A percentile compares a stretch with the other conserved stretches of the same genome.
These are phyloP conservation scores for Pholiota molesta DNA, from an alignment of 768 basidiomycete species.

Conservation along the genomic window DNA sequence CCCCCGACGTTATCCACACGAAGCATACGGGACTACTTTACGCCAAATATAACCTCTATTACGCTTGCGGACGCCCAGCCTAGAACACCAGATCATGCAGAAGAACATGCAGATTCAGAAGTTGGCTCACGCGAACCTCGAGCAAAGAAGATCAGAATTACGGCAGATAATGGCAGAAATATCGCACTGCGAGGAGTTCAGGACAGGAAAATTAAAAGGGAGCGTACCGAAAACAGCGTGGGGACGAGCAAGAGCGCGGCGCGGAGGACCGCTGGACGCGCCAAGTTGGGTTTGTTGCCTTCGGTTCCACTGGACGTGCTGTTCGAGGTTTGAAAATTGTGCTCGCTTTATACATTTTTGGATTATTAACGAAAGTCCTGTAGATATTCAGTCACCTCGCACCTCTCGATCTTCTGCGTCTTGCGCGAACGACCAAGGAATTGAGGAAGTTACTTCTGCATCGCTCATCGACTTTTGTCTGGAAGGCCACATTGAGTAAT, in stretches of 20 bases:
- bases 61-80: neutral
- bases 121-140: neutral
- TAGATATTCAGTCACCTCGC: constrained; percentile 1
- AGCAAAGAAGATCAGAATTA: neutral
- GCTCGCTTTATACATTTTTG: neutral
- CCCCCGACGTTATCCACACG: neutral
- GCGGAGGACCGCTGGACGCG: neutral
- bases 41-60: no score
- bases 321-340: neutral
- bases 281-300: neutral
- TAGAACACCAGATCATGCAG: no score
- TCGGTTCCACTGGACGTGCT: constrained; percentile 4
- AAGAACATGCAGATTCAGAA: no score
- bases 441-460: neutral
- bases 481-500: neutral
- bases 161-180: constrained; percentile 1
- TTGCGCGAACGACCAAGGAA: constrained; percentile 3
- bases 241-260: no score
- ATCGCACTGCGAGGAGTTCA: neutral
- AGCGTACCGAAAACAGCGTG: neutral
- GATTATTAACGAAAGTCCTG: no score
- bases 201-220: constrained; percentile 1
- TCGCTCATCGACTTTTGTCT: neutral
- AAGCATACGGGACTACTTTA: neutral
- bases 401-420: neutral